Evolutionary conservation across 2,329 filamentous ascomycete genomes (phyloP).

Genomic region (Apiospora phragmitis): DNA sequence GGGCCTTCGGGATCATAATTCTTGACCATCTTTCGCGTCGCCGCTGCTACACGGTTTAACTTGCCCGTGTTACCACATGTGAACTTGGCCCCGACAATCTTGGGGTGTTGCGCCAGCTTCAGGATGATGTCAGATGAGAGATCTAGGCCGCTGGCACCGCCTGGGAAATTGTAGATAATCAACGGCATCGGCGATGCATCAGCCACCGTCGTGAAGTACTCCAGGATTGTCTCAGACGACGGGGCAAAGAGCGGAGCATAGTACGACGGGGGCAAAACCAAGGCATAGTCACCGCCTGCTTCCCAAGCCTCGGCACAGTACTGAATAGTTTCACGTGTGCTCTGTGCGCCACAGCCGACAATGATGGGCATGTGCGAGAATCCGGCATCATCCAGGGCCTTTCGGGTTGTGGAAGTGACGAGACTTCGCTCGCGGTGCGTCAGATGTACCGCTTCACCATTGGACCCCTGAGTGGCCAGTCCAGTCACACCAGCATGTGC

Average conservation of each 20-base stretch:
- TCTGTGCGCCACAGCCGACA: slow-evolving; percentile 74
- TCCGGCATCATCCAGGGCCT: slow-evolving; percentile 66
- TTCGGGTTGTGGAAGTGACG: slow-evolving; percentile 69
- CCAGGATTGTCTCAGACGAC: slow-evolving; percentile 59
- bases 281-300: slow-evolving; percentile 72
- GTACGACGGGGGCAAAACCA: slow-evolving; percentile 76
- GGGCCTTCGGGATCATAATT: slow-evolving; percentile 36
- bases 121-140: slow-evolving; percentile 64
- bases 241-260: slow-evolving; percentile 68
- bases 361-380: slow-evolving; percentile 69
- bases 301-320: slow-evolving; percentile 68
- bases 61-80: slow-evolving; percentile 73
- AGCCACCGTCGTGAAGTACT: slow-evolving; percentile 68
- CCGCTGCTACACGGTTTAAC: slow-evolving; percentile 62
- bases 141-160: slow-evolving; percentile 63
- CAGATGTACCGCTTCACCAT: slow-evolving; percentile 80
- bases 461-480: slow-evolving; percentile 76
- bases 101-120: slow-evolving; percentile 59
- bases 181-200: slow-evolving; percentile 63
- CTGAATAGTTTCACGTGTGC: slow-evolving; percentile 70
- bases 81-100: slow-evolving; percentile 69
- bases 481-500: slow-evolving; percentile 72
- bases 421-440: slow-evolving; percentile 68
- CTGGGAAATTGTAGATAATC: slow-evolving; percentile 71
- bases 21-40: slow-evolving; percentile 46